Evolutionary conservation across 495 filamentous ascomycete genomes (phyloP).

Genomic region (Penicillium cinerascens): DNA sequence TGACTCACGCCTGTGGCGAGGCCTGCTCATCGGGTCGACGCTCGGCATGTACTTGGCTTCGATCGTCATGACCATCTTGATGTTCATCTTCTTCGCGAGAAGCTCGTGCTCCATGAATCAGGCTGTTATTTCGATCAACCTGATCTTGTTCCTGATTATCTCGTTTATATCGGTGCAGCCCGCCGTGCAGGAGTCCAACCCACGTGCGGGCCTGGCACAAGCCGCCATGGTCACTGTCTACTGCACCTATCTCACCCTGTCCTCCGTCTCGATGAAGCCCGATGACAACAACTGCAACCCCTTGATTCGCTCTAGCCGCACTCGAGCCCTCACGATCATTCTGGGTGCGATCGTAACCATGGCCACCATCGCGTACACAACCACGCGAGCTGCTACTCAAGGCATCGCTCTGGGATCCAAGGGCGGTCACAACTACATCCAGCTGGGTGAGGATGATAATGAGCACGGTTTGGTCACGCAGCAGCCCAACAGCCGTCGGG

Average conservation of each 20-base stretch:
- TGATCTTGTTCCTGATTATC: slow-evolving; percentile 77
- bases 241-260: slow-evolving; percentile 98
- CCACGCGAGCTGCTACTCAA: slow-evolving; percentile 92
- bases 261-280: slow-evolving; percentile 96
- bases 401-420: slow-evolving; percentile 75
- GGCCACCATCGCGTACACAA: slow-evolving; percentile 96
- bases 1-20: slow-evolving; percentile 81
- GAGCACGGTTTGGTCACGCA: slow-evolving; percentile 87
- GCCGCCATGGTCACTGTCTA: slow-evolving; percentile 97
- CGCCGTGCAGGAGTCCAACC: slow-evolving; percentile 84
- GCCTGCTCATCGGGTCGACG: slow-evolving; percentile 84
- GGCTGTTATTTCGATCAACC: slow-evolving; percentile 72
- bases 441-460: slow-evolving; percentile 63
- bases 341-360: slow-evolving; percentile 94
- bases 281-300: slow-evolving; percentile 96
- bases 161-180: slow-evolving; percentile 88
- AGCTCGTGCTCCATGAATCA: slow-evolving; percentile 93
- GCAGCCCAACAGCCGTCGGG: slow-evolving; percentile 73
- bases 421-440: slow-evolving; percentile 56
- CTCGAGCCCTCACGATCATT: slow-evolving; percentile 84
- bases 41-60: slow-evolving; percentile 90
- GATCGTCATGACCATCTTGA: slow-evolving; percentile 88
- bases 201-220: slow-evolving; percentile 89
- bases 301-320: slow-evolving; percentile 79
- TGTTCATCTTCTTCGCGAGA: slow-evolving; percentile 94